These are phyloP conservation scores for Cercospora sp. DNA, from an alignment of 2,329 filamentous ascomycete genomes.

Conservation along the genomic window DNA sequence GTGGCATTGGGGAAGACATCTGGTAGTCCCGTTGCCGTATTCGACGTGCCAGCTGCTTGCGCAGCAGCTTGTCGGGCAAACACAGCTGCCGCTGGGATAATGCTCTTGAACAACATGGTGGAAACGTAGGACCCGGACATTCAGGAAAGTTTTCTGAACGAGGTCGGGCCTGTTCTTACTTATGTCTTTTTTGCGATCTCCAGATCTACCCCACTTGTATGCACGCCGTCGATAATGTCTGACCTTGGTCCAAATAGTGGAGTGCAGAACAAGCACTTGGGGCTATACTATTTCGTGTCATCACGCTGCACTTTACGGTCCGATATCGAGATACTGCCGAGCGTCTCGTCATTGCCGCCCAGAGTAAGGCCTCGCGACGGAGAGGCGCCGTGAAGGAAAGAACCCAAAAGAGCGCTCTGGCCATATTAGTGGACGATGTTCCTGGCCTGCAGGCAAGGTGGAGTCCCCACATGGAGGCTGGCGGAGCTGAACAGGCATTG, in stretches of 20 bases:
- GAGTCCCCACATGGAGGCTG: conserved; percentile 13
- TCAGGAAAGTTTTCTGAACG: background rate
- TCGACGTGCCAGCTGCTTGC: conserved; percentile 16
- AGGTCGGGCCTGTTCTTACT: conserved; percentile 2
- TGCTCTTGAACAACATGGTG: conserved; percentile 11
- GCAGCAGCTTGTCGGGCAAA: conserved; percentile 20
- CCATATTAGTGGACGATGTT: background rate
- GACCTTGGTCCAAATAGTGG: conserved; percentile 8
- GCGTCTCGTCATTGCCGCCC: background rate
- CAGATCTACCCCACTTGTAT: conserved; percentile 14
- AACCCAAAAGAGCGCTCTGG: conserved; percentile 4
- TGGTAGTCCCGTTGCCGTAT: conserved; percentile 7
- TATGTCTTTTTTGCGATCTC: conserved; percentile 9
- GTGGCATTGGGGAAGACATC: conserved; percentile 17
- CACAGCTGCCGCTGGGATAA: conserved; percentile 43
- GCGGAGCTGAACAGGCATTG: conserved; percentile 8
- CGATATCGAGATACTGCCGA: conserved; percentile 9
- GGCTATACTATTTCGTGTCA: conserved; percentile 11
- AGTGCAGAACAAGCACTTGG: conserved; percentile 3
- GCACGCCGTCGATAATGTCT: conserved; percentile 15
- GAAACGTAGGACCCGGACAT: background rate
- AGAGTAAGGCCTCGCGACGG: background rate
- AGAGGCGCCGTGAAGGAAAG: background rate
- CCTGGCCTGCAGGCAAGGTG: conserved; percentile 10
- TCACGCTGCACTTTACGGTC: conserved; percentile 13